Evolutionary conservation across 176 grass and related monocot species (phyloP).

Genomic region (Bonia amplexicaulis): DNA sequence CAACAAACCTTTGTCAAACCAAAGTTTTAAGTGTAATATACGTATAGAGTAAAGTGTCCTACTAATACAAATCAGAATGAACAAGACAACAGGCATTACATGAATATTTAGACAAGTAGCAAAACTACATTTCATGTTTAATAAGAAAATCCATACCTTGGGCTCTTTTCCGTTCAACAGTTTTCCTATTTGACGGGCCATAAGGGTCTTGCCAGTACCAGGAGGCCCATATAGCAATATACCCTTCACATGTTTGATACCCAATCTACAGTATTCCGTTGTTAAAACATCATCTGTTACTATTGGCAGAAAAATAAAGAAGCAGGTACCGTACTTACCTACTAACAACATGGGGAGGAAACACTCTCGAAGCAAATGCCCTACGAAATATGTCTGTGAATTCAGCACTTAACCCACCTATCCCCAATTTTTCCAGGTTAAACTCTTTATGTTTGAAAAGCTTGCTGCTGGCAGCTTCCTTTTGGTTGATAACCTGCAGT

Average conservation of each 20-base stretch:
- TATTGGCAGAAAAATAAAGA: not conserved
- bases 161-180: constrained; percentile 93
- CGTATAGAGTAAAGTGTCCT: not conserved
- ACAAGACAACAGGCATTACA: not conserved
- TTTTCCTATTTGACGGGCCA: constrained; percentile 98
- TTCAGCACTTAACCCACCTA: constrained; percentile 86
- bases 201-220: constrained; percentile 98
- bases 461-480: constrained; percentile 92
- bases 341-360: constrained; percentile 82
- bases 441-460: constrained; percentile 99
- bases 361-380: constrained; percentile 97
- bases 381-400: constrained; percentile 97
- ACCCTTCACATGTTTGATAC: constrained; percentile 95
- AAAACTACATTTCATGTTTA: constrained; percentile 7
- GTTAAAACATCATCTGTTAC: not conserved
- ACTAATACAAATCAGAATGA: not conserved
- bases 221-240: constrained; percentile 91
- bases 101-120: constrained; percentile 3
- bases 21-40: not conserved
- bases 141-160: constrained; percentile 57
- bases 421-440: constrained; percentile 92
- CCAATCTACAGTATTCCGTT: constrained; percentile 57
- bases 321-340: constrained; percentile 36
- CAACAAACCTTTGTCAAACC: not conserved
- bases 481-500: constrained; percentile 84